Conservation (phyloP, 169 alveolate genomes). For the Theileria luwenshuni region DNA sequence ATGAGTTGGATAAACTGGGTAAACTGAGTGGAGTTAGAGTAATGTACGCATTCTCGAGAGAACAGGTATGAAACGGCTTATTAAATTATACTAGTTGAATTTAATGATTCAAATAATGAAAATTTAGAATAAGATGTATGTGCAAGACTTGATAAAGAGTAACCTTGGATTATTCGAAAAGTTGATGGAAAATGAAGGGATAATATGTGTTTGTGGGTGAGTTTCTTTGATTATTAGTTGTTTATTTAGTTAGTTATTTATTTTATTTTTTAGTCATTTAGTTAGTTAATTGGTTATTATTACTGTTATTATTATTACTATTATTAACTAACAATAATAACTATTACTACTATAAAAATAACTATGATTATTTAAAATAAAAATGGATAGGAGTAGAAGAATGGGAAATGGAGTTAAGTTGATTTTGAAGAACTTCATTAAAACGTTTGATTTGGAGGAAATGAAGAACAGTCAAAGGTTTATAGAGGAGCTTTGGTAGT, state of each 20-base stretch:
- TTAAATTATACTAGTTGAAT: no score
- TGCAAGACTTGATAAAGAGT: conserved; percentile 37
- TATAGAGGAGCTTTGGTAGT: conserved; percentile 74
- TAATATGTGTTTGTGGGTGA: conserved; percentile 61
- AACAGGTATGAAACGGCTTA: conserved; percentile 10
- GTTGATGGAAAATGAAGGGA: conserved; percentile 16
- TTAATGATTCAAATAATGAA: not conserved
- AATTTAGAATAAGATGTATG: conserved; percentile 44
- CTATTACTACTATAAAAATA: no score
- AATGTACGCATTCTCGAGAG: conserved; percentile 60
- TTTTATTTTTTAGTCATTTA: no score
- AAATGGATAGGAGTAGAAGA: conserved; percentile 28
- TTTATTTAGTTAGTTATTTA: no score
- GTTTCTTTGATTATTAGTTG: conserved; percentile 6
- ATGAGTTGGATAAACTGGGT: conserved; percentile 38
- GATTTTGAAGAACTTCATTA: conserved; percentile 35
- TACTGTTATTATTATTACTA: no score
- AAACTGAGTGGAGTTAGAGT: conserved; percentile 21
- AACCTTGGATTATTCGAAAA: conserved; percentile 8
- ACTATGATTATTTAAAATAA: not conserved
- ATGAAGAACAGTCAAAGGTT: conserved; percentile 54
- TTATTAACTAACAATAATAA: no score
- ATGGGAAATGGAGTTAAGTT: conserved; percentile 65
- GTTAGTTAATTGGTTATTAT: no score
- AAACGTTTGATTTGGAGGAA: conserved; percentile 16